Evolutionary conservation across 768 basidiomycete genomes (phyloP), one percentile per base, ranked within the genome.

Genomic region (Gymnopilus dilepis): DNA sequence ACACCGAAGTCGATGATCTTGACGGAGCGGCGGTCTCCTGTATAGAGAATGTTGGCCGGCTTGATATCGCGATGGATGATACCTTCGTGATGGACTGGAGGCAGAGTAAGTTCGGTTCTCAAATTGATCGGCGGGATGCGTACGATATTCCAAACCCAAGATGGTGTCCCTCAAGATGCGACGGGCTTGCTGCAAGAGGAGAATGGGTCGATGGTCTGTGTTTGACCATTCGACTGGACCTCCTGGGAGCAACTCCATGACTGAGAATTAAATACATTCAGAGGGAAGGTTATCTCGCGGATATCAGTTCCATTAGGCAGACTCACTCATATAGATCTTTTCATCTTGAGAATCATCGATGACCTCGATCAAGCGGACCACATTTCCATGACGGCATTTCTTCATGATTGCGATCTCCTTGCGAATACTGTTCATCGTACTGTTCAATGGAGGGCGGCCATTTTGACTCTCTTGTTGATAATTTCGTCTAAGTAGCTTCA

Each of bases 391-490:
- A 48, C 85, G 80, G 70, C 90, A 91, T 66, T 89, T 90, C 79
- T 92, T 95, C 90, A 97, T 91, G 70, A 97, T 91, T 3, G 94
- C 94, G 45, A 96, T 91, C 77, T 96, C 94, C 70, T 87, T 89
- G 65, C 85, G 85, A 60, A 95, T 89, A 72, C 88, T 91, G 70
- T 87, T 84, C 67, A 91, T 89, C 56, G 86, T 84, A 63, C 84
- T 88, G 55, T 83, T 80, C 31, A 86, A 78, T 69, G 67, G 73
- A 62, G 67, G 75, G 64, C 64, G 60, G 41, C 58, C 54, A 53
- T 61, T 60, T 5, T 55, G 59, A 9, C 52, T 59, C 45, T 67
- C 68, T 33, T 74, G 70, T 58, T 77, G 80, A 59, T 76, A 72
- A 38, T 67, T 83, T 58, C 80, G 73, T 61, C 79, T 75, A 33